Conservation (phyloP, 805 yeast genomes). For the Lachancea kluyveri region DNA sequence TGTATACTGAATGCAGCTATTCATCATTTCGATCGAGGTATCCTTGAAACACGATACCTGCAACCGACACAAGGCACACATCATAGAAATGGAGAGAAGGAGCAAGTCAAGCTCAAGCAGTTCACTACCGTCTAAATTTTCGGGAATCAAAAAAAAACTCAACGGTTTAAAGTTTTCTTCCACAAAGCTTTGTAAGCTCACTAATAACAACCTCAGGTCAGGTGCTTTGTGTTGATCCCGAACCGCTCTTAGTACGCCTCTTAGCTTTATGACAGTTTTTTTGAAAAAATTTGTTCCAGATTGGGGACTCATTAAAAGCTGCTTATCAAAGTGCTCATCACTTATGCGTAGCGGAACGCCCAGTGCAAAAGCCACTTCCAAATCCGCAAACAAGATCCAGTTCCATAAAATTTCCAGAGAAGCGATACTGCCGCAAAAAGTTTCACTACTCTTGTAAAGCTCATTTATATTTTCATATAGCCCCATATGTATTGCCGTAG, state of each 20-base stretch:
- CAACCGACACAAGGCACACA: slow-evolving; percentile 1
- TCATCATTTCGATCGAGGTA: slow-evolving; percentile 1
- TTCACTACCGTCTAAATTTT: slow-evolving; percentile 1
- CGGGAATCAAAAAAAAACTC: slow-evolving; percentile 1
- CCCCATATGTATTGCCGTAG: slow-evolving; percentile 11
- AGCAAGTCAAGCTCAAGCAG: slow-evolving; percentile 4
- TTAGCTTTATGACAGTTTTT: slow-evolving; percentile 1
- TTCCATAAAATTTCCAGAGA: slow-evolving; percentile 10
- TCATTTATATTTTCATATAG: slow-evolving; percentile 6
- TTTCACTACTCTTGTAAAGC: slow-evolving; percentile 2
- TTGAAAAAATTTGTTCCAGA: slow-evolving; percentile 3
- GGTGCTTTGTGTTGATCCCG: slow-evolving; percentile 5
- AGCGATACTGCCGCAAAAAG: slow-evolving; percentile 4
- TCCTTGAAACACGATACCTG: slow-evolving; percentile 3
- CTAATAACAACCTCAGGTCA: no score
- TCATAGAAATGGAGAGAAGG: background rate
- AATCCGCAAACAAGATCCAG: slow-evolving; percentile 11
- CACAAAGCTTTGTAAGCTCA: slow-evolving; percentile 1
- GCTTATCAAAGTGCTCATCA: slow-evolving; percentile 3
- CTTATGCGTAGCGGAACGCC: slow-evolving; percentile 10
- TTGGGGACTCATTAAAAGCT: slow-evolving; percentile 1
- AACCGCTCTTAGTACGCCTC: slow-evolving; percentile 1
- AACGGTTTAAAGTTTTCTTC: slow-evolving; percentile 3
- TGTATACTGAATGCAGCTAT: slow-evolving; percentile 3
- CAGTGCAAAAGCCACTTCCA: slow-evolving; percentile 8